Percentiles rank a stretch among this genome's conserved stretches.
Evolutionary conservation across 148 eudicot species (phyloP).

Genomic region (Rhododendron simsii): DNA sequence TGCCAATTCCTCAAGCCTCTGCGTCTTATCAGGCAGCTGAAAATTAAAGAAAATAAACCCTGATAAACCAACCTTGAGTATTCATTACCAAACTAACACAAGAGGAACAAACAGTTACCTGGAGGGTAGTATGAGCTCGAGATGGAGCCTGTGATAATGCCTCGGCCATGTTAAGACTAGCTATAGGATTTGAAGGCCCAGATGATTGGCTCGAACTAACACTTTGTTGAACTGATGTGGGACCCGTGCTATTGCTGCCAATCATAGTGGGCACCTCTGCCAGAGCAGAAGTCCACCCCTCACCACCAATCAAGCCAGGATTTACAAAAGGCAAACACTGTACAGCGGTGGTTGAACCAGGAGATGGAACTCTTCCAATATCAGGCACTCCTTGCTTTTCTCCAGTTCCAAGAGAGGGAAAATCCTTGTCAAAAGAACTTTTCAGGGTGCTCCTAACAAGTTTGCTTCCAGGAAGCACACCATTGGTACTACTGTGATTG

Average conservation of each 20-base stretch:
- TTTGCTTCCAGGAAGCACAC: constrained; percentile 31
- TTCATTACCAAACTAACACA: background rate
- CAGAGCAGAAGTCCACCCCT: constrained; percentile 50
- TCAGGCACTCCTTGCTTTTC: constrained; percentile 28
- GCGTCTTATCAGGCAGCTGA: constrained; percentile 50
- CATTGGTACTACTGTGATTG: constrained; percentile 31
- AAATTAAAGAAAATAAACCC: background rate
- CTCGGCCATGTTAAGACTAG: constrained; percentile 83
- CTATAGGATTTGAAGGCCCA: constrained; percentile 26
- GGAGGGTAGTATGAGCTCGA: constrained; percentile 44
- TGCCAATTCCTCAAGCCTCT: constrained; percentile 51
- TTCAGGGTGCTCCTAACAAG: constrained; percentile 34
- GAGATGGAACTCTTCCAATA: constrained; percentile 38
- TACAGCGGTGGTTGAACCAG: constrained; percentile 28
- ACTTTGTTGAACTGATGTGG: constrained; percentile 23
- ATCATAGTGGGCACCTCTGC: constrained; percentile 43
- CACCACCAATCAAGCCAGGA: constrained; percentile 22
- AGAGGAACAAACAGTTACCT: constrained; percentile 35
- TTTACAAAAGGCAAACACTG: constrained; percentile 32
- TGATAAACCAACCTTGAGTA: background rate
- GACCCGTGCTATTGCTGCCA: constrained; percentile 24
- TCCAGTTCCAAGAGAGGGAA: constrained; percentile 39
- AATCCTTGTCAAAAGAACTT: constrained; percentile 57
- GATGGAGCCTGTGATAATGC: constrained; percentile 72
- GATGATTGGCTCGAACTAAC: constrained; percentile 21